Evolutionary conservation across 1,139 yeast genomes (phyloP).

Genomic region (Geotrichum carabidarum): DNA sequence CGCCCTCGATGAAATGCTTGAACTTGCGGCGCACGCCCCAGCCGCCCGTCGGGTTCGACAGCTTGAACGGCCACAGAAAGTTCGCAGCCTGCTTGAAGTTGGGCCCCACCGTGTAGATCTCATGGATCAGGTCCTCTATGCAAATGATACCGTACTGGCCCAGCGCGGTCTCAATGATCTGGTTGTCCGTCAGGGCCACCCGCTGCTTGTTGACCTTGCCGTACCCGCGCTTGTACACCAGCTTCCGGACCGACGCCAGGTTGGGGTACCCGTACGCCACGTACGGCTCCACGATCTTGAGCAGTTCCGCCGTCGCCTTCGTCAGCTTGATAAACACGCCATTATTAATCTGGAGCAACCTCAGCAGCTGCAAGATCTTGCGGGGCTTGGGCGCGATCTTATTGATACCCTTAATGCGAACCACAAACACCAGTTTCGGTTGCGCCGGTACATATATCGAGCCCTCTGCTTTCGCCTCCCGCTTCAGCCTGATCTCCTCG

Average conservation of each 20-base stretch:
- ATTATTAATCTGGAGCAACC: slow-evolving; percentile 96
- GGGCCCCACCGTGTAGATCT: slow-evolving; percentile 97
- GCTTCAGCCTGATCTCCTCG: slow-evolving; percentile 84
- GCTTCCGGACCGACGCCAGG: slow-evolving; percentile 89
- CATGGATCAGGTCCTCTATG: slow-evolving; percentile 97
- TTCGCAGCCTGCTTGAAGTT: slow-evolving; percentile 99
- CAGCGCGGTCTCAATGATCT: slow-evolving; percentile 85
- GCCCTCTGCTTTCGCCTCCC: slow-evolving; percentile 94
- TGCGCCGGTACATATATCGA: slow-evolving; percentile 82
- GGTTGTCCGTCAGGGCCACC: slow-evolving; percentile 80
- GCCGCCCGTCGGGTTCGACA: slow-evolving; percentile 98
- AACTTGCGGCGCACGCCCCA: slow-evolving; percentile 99
- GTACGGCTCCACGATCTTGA: slow-evolving; percentile 97
- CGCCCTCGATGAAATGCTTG: slow-evolving; percentile 99
- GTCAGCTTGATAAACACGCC: slow-evolving; percentile 97
- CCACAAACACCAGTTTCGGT: slow-evolving; percentile 91
- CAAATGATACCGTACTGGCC: slow-evolving; percentile 97
- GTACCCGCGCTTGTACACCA: slow-evolving; percentile 98
- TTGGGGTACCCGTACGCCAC: slow-evolving; percentile 99
- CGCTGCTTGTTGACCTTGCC: slow-evolving; percentile 99
- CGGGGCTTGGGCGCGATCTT: slow-evolving; percentile 99
- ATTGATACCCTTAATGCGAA: slow-evolving; percentile 99
- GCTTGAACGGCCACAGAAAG: slow-evolving; percentile 99
- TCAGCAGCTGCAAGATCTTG: slow-evolving; percentile 95
- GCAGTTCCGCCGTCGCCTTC: slow-evolving; percentile 96